Base-by-base conservation (phyloP, 495 filamentous ascomycete species). In the Chlorociboria aeruginascens region DNA sequence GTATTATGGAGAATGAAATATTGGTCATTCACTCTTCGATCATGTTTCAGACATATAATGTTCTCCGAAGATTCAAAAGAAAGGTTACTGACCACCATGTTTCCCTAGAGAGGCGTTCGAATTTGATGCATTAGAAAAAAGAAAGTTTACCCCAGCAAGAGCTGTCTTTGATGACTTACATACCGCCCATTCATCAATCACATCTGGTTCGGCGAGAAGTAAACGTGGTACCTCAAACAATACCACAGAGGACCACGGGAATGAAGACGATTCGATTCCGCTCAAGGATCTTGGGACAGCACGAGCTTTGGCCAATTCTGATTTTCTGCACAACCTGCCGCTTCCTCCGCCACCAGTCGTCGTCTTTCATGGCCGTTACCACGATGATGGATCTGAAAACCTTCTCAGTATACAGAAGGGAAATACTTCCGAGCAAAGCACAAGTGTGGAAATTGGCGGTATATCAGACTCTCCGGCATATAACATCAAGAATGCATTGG, bases 121-220 rank as follows among this genome's bases (percentile, higher is more conserved):
- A 25, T 25, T 25, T 25, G 20, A 25, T 25, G 20, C 20, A 25
- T 25, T 25, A 25, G 20, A 25, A 25, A 25, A 25, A 25, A 25
- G 33, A 7, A 53, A 49, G 36, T 44, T 37, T 3, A 46, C 52
- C 8, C 52, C 52, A n/a, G 28, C 33, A 13, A 40, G 45, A 20
- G 32, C 49, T 38, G 53, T 59, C n/a, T 59, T 52, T 35, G 14
- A 55, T 20, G 56, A 59, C 33, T 40, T 55, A 28, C 35, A 17
- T 1, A 50, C 52, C 20, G 56, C 56, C 1, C 42, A 52, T 31
- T 50, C 45, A 17, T 52, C 49, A 8, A 59, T 59, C 30, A 52
- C 49, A 9, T 51, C 55, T 30, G 46, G 53, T 8, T 41, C 45
- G 28, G 53, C 43, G 25, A 38, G 36, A 32, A 36, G 49, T 14